A percentile compares a stretch with the other conserved stretches of the same genome.
Conservation (phyloP, 495 filamentous ascomycete species). For the Trichocladium uniseriatum region DNA sequence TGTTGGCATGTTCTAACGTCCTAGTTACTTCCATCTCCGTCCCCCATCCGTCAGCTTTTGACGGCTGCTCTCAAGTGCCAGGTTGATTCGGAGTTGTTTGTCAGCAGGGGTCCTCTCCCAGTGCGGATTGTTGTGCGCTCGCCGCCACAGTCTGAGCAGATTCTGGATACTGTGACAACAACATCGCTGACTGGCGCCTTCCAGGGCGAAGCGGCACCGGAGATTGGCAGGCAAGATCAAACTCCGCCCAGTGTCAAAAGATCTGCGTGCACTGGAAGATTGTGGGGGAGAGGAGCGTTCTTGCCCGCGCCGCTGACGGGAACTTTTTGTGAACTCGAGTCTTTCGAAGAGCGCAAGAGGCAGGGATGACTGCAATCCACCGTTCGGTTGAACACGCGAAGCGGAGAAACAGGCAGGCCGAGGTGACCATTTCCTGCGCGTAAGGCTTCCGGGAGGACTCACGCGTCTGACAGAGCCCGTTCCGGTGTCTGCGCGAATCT, state of each 20-base stretch:
- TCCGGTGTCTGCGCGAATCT: conserved; percentile 14
- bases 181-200: not conserved
- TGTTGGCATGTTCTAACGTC: too few relatives aligned
- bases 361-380: not conserved
- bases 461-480: too few relatives aligned
- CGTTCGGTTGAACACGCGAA: not conserved
- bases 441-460: conserved; percentile 30
- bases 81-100: too few relatives aligned
- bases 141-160: not conserved
- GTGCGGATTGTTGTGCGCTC: not conserved
- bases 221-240: conserved; percentile 12
- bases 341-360: not conserved
- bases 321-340: not conserved
- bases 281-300: not conserved
- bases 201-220: conserved; percentile 5
- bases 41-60: too few relatives aligned
- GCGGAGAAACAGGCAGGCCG: conserved; percentile 3
- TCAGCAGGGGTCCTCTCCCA: not conserved
- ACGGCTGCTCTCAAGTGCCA: too few relatives aligned
- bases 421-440: conserved; percentile 20
- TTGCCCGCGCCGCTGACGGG: too few relatives aligned
- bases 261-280: not conserved
- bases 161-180: not conserved
- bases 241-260: conserved; percentile 7
- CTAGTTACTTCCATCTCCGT: too few relatives aligned